Evolutionary conservation across 768 basidiomycete species (phyloP).

Genomic region (Trametopsis cervina): DNA sequence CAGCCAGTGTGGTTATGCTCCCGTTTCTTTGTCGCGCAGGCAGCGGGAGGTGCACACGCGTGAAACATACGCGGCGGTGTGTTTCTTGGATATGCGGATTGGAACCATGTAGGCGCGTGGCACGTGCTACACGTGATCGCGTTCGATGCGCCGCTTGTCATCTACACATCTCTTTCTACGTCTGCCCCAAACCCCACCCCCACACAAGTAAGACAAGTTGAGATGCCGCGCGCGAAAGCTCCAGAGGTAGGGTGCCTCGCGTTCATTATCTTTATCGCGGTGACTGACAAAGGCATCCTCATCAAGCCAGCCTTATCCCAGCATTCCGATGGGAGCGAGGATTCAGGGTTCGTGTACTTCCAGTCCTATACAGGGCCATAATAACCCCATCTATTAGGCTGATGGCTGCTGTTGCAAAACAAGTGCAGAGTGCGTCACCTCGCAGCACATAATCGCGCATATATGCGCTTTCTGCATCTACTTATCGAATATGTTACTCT

Average conservation of each 20-base stretch:
- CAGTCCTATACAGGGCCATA: neutral
- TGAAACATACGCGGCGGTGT: no score
- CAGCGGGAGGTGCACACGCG: no score
- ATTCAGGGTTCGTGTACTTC: slow-evolving; percentile 13
- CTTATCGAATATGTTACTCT: neutral
- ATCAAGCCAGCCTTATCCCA: neutral
- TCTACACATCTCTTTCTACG: neutral
- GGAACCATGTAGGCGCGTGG: no score
- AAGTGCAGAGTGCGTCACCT: slow-evolving; percentile 21
- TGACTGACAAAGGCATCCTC: no score
- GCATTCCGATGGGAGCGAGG: slow-evolving; percentile 17
- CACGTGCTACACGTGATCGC: neutral
- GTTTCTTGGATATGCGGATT: no score
- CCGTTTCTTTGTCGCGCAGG: neutral
- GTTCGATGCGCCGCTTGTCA: neutral
- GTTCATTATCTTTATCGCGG: no score
- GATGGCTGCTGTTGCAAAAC: slow-evolving; percentile 19
- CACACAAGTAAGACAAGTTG: neutral
- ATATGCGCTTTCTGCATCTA: neutral
- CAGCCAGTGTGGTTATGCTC: neutral
- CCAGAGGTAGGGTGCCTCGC: neutral
- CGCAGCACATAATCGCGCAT: neutral
- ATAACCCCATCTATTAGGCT: slow-evolving; percentile 7
- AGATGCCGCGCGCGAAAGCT: neutral
- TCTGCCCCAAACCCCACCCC: neutral